A percentile compares a stretch with the other conserved stretches of the same genome.
Evolutionary conservation across 345 rosid species (phyloP).

Genomic region (Psidium guajava): DNA sequence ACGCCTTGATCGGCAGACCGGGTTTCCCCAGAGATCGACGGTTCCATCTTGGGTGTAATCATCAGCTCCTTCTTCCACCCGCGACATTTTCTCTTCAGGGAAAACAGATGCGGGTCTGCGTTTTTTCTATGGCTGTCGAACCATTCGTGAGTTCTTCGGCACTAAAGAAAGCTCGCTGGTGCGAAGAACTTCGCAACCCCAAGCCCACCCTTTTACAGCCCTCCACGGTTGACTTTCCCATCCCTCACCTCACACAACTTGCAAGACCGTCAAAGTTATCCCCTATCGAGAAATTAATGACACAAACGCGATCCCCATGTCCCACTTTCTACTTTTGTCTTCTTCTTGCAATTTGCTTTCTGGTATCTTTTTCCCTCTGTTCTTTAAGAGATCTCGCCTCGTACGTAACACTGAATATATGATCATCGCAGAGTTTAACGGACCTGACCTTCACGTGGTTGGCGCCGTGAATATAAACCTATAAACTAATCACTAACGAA

Average conservation of each 20-base stretch:
- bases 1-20: slow-evolving; percentile 55
- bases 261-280: neutral
- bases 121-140: neutral
- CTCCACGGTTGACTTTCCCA: neutral
- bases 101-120: neutral
- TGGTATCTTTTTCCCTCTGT: too few relatives aligned
- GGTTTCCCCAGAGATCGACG: slow-evolving; percentile 75
- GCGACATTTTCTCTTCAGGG: neutral
- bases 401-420: neutral
- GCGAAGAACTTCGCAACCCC: neutral
- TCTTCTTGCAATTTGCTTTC: neutral
- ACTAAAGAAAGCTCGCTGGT: too few relatives aligned
- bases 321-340: neutral
- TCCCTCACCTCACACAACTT: neutral
- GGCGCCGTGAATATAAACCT: neutral
- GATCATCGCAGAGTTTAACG: neutral
- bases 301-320: neutral
- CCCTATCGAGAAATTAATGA: neutral
- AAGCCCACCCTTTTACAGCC: too few relatives aligned
- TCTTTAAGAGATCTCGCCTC: neutral
- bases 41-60: slow-evolving; percentile 86
- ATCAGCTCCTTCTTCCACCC: slow-evolving; percentile 26
- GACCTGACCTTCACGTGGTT: neutral
- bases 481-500: neutral
- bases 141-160: too few relatives aligned